Evolutionary conservation across 495 filamentous ascomycete species (phyloP).

Genomic region (Wilcoxina mikolae): DNA sequence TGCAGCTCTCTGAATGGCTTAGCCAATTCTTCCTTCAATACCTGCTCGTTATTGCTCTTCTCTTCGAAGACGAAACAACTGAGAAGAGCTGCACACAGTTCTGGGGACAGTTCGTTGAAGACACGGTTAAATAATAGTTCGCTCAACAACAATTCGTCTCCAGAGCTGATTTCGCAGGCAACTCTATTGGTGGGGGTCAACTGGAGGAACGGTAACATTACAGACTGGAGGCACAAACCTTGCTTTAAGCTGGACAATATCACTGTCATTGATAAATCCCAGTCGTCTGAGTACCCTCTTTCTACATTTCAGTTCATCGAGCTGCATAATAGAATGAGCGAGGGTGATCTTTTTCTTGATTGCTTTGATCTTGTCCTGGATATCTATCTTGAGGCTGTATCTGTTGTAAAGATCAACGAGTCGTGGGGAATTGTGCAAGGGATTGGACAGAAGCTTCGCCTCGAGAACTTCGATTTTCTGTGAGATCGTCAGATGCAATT

Average conservation of each 20-base stretch:
- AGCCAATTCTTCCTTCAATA: slow-evolving; percentile 62
- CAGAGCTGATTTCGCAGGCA: slow-evolving; percentile 83
- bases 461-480: slow-evolving; percentile 94
- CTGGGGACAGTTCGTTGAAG: slow-evolving; percentile 87
- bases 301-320: slow-evolving; percentile 88
- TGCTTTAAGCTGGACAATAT: slow-evolving; percentile 89
- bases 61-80: slow-evolving; percentile 96
- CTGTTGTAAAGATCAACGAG: slow-evolving; percentile 67
- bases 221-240: slow-evolving; percentile 6
- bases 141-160: slow-evolving; percentile 69
- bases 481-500: neutral
- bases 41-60: slow-evolving; percentile 56
- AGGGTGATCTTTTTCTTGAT: slow-evolving; percentile 73
- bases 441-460: slow-evolving; percentile 73
- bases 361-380: slow-evolving; percentile 62
- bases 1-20: slow-evolving; percentile 79
- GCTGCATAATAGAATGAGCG: slow-evolving; percentile 70
- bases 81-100: slow-evolving; percentile 67
- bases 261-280: slow-evolving; percentile 83
- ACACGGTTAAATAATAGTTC: slow-evolving; percentile 93
- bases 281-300: slow-evolving; percentile 95
- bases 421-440: slow-evolving; percentile 74
- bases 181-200: slow-evolving; percentile 47
- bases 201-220: neutral
- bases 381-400: slow-evolving; percentile 64